phyloP scores from a whole-genome alignment of 129 eudicot genomes.

The Heracleum sosnowskyi region DNA sequence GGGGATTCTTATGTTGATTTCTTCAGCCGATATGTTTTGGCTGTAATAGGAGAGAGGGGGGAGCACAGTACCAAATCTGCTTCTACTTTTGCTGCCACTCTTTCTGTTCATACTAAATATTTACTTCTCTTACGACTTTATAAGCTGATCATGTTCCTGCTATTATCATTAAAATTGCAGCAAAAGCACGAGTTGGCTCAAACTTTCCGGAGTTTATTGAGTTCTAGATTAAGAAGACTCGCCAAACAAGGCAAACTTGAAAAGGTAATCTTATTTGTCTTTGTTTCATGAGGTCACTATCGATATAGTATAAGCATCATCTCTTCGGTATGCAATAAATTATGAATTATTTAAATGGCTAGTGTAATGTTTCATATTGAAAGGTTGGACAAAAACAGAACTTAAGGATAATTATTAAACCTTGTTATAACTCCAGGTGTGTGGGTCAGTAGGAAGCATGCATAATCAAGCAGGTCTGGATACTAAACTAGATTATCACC shows the following conservation, averaged over 20 bases:
- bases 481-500: not conserved
- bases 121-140: not conserved
- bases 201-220: slow-evolving; percentile 55
- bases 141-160: slow-evolving; percentile 4
- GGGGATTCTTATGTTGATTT: no score
- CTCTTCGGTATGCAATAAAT: no score
- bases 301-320: no score
- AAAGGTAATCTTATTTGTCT: slow-evolving; percentile 47
- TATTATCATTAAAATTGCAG: slow-evolving; percentile 35
- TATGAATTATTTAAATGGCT: no score
- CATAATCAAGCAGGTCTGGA: not conserved
- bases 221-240: slow-evolving; percentile 64
- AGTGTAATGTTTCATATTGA: no score
- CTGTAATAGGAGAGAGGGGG: not conserved
- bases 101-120: not conserved
- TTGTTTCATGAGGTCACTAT: not conserved
- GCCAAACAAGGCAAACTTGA: slow-evolving; percentile 69
- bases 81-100: not conserved
- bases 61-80: not conserved
- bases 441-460: not conserved
- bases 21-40: no score
- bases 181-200: slow-evolving; percentile 59
- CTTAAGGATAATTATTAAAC: no score
- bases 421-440: not conserved
- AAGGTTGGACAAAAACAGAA: no score